Evolutionary conservation across 345 rosid genomes (phyloP), one percentile per base, ranked within the genome.

Genomic region (Hibiscus syriacus): DNA sequence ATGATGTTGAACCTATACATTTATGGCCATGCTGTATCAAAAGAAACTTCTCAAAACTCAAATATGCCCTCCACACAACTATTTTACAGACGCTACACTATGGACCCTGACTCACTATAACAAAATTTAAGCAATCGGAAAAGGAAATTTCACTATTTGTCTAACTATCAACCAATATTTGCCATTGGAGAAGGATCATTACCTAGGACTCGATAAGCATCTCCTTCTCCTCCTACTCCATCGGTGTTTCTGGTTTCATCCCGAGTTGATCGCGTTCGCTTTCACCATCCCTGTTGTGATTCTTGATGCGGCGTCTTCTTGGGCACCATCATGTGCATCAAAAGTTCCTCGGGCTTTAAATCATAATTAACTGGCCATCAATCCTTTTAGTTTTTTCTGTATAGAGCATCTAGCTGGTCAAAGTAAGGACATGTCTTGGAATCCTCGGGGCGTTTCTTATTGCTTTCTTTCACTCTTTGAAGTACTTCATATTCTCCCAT

Each of bases 401-500:
- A 43, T 14, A 45, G 50, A 45, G 86, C 89, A 71, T 90, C 87
- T 7, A 90, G 86, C 76, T 83, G 92, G 55, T 85, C 77, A 70
- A 89, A 92, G 75, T 92, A 92, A 3, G 92, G 95, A 48, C 98
- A 92, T 6, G 96, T 92, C 78, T 87, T 89, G 3, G 98, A 81
- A 78, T 86, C 91, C 68, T 76, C 83, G 0, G 88, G 84, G 58
- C 98, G 73, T 74, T 73, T 87, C 82, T 83, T 87, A 72, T 72
- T 89, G 79, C 89, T 82, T 36, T 92, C 95, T 73, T 85, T 89
- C 8, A 85, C 94, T 77, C 85, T 92, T 88, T 75, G 84, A 90
- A 92, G 78, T 90, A 92, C 81, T 92, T 92, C 68, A 90, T 90
- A 71, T 92, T 92, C 79, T 90, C 98, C 98, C 97, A 92, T 79